Evolutionary conservation across 805 yeast genomes (phyloP), one percentile per base, ranked within the genome.

Genomic region (Nakazawaea laoshanensis): DNA sequence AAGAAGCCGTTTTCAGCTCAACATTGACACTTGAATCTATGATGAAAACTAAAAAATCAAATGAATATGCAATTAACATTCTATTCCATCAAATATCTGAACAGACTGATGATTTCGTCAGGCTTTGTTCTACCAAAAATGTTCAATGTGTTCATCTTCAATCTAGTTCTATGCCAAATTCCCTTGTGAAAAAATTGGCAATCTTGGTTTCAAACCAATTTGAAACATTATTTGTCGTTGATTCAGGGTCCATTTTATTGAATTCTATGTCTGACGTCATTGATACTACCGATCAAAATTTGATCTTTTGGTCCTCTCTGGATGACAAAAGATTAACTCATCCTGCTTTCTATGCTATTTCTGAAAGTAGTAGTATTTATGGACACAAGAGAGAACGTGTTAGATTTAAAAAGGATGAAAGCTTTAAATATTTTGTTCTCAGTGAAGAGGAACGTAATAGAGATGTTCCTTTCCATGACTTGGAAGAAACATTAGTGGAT

Each of bases 401-500:
- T 14, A 35, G 34, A 35, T 16, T 15, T n/a, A 25, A 31, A 10
- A 35, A 30, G 24, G 38, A 35, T 22, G 38, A 35, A 22, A 23
- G 31, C 17, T 35, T 35, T 11, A 35, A 26, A 24, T 34, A 34
- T 19, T 29, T 34, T 4, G 12, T 16, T 21, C 30, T 31, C 10
- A 7, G 19, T 6, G 16, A 16, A 21, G 22, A 17, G 19, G 13
- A 19, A n/a, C 10, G 20, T 13, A 19, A 25, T 4, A n/a, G 13
- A n/a, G 20, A 28, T 4, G 27, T 27, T 7, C 27, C 29, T 10
- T 35, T 35, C 32, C 38, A 35, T 22, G 38, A 30, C 15, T 20
- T 30, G 28, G 38, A 35, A 29, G 33, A 29, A 10, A 35, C 38
- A 3, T 20, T 35, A 24, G 31, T 35, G 10, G 34, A 35, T 21